A percentile compares a stretch with the other conserved stretches of the same genome.
Conservation (phyloP, 345 rosid species). For the Moricandia moricandioides region DNA sequence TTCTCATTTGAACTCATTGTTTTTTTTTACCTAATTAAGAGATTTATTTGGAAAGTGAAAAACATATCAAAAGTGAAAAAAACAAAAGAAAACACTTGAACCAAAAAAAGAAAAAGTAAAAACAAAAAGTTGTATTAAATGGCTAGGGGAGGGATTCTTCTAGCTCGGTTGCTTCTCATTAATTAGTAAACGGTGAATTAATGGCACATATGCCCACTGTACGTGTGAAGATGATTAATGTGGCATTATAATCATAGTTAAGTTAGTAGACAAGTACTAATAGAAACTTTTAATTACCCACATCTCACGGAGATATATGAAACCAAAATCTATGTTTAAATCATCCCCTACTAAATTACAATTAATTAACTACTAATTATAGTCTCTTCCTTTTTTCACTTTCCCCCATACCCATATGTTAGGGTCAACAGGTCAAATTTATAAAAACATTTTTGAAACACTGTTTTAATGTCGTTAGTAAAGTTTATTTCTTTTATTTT, state of each 20-base stretch:
- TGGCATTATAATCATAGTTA: conserved; percentile 3
- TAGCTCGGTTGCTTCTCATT: conserved; percentile 28
- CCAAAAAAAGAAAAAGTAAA: not conserved
- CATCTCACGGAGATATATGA: conserved; percentile 21
- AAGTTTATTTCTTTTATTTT: not conserved
- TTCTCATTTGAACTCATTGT: not conserved
- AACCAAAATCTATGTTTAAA: conserved; percentile 28
- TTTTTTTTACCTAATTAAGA: not conserved
- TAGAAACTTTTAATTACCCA: conserved; percentile 18
- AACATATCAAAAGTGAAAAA: too few relatives aligned
- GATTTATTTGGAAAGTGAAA: not conserved
- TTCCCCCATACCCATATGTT: not conserved
- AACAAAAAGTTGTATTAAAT: conserved; percentile 16
- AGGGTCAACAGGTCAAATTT: conserved; percentile 24
- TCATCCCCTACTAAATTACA: not conserved
- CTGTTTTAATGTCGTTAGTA: conserved; percentile 30
- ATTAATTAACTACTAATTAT: not conserved
- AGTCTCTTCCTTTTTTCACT: not conserved
- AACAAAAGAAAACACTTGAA: not conserved
- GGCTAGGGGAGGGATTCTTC: conserved; percentile 7
- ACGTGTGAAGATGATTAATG: conserved; percentile 23
- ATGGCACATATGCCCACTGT: conserved; percentile 3
- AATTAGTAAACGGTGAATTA: conserved; percentile 26
- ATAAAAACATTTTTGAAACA: not conserved
- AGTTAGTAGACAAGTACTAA: not conserved